Evolutionary conservation across 192 early-diverging fungal genomes (phyloP).

Genomic region (Backusella luteola): DNA sequence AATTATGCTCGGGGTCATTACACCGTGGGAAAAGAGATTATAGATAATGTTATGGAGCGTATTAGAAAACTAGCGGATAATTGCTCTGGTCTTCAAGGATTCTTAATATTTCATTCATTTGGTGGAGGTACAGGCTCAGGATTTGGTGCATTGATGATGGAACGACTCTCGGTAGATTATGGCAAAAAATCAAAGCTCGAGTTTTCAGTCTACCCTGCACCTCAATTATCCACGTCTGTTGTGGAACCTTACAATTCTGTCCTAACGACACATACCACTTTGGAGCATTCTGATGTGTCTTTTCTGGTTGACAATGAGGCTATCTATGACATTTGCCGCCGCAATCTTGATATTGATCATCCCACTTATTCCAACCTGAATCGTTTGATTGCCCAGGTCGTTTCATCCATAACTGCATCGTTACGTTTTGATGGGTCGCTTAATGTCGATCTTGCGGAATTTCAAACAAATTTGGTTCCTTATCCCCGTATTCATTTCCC

Average conservation of each 20-base stretch:
- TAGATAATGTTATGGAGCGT: slow-evolving; percentile 93
- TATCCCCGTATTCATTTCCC: slow-evolving; percentile 99
- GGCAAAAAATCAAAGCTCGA: slow-evolving; percentile 46
- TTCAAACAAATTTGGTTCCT: slow-evolving; percentile 99
- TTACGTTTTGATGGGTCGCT: slow-evolving; percentile 98
- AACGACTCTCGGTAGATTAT: slow-evolving; percentile 43
- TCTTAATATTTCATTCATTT: slow-evolving; percentile 99
- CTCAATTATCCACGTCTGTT: slow-evolving; percentile 94
- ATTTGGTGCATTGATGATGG: slow-evolving; percentile 40
- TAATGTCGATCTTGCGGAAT: slow-evolving; percentile 98
- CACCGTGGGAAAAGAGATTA: slow-evolving; percentile 98
- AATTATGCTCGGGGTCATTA: slow-evolving; percentile 99
- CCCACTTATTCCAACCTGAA: slow-evolving; percentile 98
- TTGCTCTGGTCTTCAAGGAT: slow-evolving; percentile 97
- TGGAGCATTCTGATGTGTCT: slow-evolving; percentile 98
- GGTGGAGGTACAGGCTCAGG: slow-evolving; percentile 97
- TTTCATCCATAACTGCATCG: slow-evolving; percentile 98
- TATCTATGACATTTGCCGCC: slow-evolving; percentile 98
- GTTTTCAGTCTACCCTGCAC: slow-evolving; percentile 99
- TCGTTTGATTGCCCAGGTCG: slow-evolving; percentile 97
- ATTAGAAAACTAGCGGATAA: slow-evolving; percentile 97
- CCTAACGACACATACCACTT: slow-evolving; percentile 97
- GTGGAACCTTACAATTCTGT: slow-evolving; percentile 99
- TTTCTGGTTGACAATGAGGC: slow-evolving; percentile 99
- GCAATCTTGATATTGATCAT: slow-evolving; percentile 95